These are phyloP conservation scores for Talaromyces sp. DNA, from an alignment of 2,329 filamentous ascomycete genomes.

Conservation along the genomic window DNA sequence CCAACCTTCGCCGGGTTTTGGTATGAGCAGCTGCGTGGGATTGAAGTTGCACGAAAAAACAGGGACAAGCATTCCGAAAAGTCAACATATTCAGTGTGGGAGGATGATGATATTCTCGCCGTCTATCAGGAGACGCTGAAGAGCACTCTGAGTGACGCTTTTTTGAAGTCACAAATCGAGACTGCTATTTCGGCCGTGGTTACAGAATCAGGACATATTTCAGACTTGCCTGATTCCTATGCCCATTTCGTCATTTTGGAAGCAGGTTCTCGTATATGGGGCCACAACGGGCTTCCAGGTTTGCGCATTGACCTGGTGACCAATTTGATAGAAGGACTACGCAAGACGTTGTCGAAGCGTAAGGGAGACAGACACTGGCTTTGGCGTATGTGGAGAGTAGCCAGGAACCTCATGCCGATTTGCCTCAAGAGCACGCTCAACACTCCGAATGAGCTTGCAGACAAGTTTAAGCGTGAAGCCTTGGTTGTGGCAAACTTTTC, in stretches of 20 bases:
- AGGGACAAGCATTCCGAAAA: too few relatives aligned
- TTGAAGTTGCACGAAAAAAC: slow-evolving; percentile 30
- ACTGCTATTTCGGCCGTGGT: slow-evolving; percentile 26
- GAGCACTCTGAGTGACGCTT: slow-evolving; percentile 27
- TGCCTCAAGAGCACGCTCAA: slow-evolving; percentile 22
- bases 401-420: slow-evolving; percentile 30
- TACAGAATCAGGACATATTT: slow-evolving; percentile 25
- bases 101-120: slow-evolving; percentile 40
- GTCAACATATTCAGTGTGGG: slow-evolving; percentile 38
- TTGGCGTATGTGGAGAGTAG: slow-evolving; percentile 39
- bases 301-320: slow-evolving; percentile 22
- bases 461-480: slow-evolving; percentile 25
- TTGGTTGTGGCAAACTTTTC: slow-evolving; percentile 10
- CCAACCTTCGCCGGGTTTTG: slow-evolving; percentile 37
- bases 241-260: slow-evolving; percentile 34
- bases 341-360: slow-evolving; percentile 28
- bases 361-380: slow-evolving; percentile 30
- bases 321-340: slow-evolving; percentile 24
- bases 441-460: slow-evolving; percentile 19
- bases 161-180: slow-evolving; percentile 28
- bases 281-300: slow-evolving; percentile 18
- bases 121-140: slow-evolving; percentile 32
- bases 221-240: slow-evolving; percentile 27
- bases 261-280: slow-evolving; percentile 28
- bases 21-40: slow-evolving; percentile 34